phyloP scores from a whole-genome alignment of 257 asterid species.

The Nicotiana knightiana region DNA sequence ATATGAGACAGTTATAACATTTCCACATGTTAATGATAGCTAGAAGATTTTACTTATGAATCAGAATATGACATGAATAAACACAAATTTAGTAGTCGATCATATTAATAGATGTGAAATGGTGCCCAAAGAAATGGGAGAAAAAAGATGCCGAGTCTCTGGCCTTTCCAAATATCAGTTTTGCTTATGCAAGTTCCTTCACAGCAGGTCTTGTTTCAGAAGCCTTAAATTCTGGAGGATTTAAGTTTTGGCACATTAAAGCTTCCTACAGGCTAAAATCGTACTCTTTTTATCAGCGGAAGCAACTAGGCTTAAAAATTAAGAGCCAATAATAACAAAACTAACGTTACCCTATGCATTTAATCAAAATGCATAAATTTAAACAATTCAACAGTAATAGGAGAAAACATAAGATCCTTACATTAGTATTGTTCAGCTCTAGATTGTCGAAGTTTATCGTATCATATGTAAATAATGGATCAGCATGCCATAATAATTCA shows the following conservation, averaged over 20 bases:
- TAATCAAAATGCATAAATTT: not conserved
- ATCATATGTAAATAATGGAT: slow-evolving; percentile 53
- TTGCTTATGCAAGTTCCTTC: not conserved
- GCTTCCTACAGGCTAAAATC: not conserved
- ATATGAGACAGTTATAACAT: too few relatives aligned
- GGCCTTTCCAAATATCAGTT: not conserved
- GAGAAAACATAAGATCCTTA: slow-evolving; percentile 26
- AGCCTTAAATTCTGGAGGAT: not conserved
- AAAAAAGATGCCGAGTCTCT: not conserved
- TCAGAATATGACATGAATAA: not conserved
- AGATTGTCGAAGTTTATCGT: slow-evolving; percentile 73
- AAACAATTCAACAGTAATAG: not conserved
- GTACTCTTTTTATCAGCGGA: not conserved
- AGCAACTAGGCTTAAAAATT: not conserved
- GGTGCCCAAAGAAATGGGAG: not conserved
- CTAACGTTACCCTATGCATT: not conserved
- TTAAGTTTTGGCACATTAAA: not conserved
- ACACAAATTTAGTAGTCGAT: not conserved
- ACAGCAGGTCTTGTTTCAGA: not conserved
- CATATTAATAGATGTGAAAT: not conserved
- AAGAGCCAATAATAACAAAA: not conserved
- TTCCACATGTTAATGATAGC: too few relatives aligned
- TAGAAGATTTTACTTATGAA: too few relatives aligned
- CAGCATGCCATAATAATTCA: slow-evolving; percentile 74
- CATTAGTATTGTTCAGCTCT: slow-evolving; percentile 73